A percentile compares a stretch with the other conserved stretches of the same genome.
Evolutionary conservation across 2,329 filamentous ascomycete species (phyloP).

Genomic region (Fusarium mundagurra): DNA sequence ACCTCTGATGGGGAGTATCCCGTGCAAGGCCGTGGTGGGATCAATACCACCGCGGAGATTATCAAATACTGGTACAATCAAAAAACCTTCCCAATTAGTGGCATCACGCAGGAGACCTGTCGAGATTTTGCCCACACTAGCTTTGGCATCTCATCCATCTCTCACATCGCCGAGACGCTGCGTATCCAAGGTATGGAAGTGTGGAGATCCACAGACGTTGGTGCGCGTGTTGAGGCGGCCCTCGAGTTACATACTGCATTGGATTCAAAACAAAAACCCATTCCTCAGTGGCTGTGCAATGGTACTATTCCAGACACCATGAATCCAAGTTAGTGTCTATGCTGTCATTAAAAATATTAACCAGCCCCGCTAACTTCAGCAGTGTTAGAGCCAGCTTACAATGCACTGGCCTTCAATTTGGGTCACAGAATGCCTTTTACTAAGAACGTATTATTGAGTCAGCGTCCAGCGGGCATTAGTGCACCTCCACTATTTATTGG

Average conservation of each 20-base stretch:
- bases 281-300: background rate
- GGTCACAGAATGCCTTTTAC: background rate
- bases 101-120: background rate
- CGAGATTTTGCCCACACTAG: background rate
- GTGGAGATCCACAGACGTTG: background rate
- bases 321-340: background rate
- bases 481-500: background rate
- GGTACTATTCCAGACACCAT: background rate
- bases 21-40: background rate
- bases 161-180: background rate
- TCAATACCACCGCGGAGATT: background rate
- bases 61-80: background rate
- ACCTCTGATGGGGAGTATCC: background rate
- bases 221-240: background rate
- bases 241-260: background rate
- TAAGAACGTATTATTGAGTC: background rate
- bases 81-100: background rate
- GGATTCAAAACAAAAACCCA: background rate
- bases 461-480: background rate
- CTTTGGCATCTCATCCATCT: background rate
- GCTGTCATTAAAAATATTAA: background rate
- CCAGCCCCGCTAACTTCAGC: background rate
- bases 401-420: background rate
- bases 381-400: background rate
- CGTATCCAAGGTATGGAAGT: background rate